phyloP scores from a whole-genome alignment of 2,329 filamentous ascomycete species.

The Didymella pinodella region DNA sequence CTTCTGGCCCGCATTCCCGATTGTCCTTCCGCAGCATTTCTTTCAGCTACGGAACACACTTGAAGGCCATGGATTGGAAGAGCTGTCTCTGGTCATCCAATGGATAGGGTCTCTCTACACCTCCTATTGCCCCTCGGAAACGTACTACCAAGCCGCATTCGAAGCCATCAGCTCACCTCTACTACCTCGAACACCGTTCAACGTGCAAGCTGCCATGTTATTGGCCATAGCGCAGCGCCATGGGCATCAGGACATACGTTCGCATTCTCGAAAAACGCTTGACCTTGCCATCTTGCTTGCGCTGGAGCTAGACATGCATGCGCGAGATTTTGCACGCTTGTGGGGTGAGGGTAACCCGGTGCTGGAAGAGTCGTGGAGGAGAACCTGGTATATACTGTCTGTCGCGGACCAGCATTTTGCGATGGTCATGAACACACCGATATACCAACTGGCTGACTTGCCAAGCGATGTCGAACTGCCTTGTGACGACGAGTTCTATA shows the following conservation, averaged over 20 bases:
- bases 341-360: conserved; percentile 71
- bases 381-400: conserved; percentile 87
- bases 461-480: conserved; percentile 74
- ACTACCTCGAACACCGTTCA: conserved; percentile 54
- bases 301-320: conserved; percentile 79
- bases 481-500: conserved; percentile 78
- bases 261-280: conserved; percentile 71
- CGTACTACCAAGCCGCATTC: conserved; percentile 35
- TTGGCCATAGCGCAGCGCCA: conserved; percentile 78
- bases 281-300: conserved; percentile 72
- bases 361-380: conserved; percentile 81
- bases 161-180: conserved; percentile 30
- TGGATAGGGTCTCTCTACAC: conserved; percentile 47
- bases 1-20: conserved; percentile 63
- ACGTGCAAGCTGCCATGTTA: conserved; percentile 79
- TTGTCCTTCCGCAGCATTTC: conserved; percentile 59
- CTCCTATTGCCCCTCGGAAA: conserved; percentile 41
- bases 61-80: conserved; percentile 32
- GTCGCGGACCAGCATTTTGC: conserved; percentile 82
- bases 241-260: conserved; percentile 70
- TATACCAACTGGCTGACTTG: conserved; percentile 70
- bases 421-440: conserved; percentile 75
- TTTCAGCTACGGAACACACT: conserved; percentile 35
- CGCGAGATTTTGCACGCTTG: conserved; percentile 68
- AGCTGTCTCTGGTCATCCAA: conserved; percentile 38